Base-by-base conservation (phyloP, 2,329 filamentous ascomycete species). In the Pyrenophora tritici-repentis region DNA sequence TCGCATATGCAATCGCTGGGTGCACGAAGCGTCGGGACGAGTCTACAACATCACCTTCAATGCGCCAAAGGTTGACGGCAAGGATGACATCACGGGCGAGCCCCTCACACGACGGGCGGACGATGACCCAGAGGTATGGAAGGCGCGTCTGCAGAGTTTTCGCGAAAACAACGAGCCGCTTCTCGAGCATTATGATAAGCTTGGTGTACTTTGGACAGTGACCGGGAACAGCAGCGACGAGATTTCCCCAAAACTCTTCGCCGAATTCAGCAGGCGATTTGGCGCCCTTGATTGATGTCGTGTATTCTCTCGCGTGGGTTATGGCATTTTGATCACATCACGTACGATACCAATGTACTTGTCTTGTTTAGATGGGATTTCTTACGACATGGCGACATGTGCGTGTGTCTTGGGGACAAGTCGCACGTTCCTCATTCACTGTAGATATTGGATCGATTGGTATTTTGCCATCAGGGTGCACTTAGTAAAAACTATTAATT, bases 11-110 rank as follows among this genome's bases (percentile, higher is more conserved):
- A 91, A 91, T 43, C 88, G 94, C 50, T 97, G 92, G 92, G 88
- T 97, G 34, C 94, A 99, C 75, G 89, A 89, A 66, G 86, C 91
- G 0, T 96, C 91, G 0, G 94, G 94, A 1, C 83, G 94, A 22
- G 88, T 97, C 13, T 99, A 99, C 80, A 99, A 99, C 73, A 95
- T 91, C 2, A 86, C 86, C 0, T 99, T 96, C 79, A 91, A 97
- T 69, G 83, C 89, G 6, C 94, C 94, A 1, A 88, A 87, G 60
- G 85, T 92, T 1, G 76, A 85, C 0, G 93, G 94, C 20, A 84
- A 81, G 61, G 94, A 99, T 74, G 94, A 99, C 72, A 70, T 97
- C 40, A 99, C 94, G 0, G 94, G 94, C 13, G 94, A 99, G 71
- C 79, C 82, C 17, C 80, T 99, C 55, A 87, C 88, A 4, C 88